Base-by-base conservation (phyloP, 2,329 filamentous ascomycete genomes). In the Pseudopyricularia javanii region DNA sequence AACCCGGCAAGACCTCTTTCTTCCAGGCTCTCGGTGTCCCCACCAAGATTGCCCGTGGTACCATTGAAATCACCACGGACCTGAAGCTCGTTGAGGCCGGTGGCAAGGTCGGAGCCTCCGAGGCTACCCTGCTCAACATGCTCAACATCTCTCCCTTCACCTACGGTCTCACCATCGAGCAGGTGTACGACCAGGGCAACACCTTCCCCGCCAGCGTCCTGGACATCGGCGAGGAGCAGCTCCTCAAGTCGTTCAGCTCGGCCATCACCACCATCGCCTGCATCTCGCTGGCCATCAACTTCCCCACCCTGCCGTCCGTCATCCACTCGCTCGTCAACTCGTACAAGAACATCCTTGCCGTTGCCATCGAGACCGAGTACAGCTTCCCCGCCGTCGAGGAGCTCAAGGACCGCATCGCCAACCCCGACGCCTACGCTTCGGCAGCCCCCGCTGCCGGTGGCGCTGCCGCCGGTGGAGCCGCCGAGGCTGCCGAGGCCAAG, bases 21-120 rank as follows among this genome's bases (percentile, higher is more conserved):
- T 98, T 98, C 91, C 93, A 98, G 86, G 93, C 93, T 68, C 93
- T 98, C 76, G 91, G 91, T 89, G 90, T 98, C 72, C 93, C 93
- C 71, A 98, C 93, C 83, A 98, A 98, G 90, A 98, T 98, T 78
- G 93, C 93, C 72, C 93, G 93, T 95, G 94, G 93, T 94, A 98
- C 93, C 78, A 98, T 98, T 78, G 93, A 98, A 88, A 98, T 98
- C 71, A 96, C 91, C 60, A 80, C 85, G 66, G 93, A 98, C 71
- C 81, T 98, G 66, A 97, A 96, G 88, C 88, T 98, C 73, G 86
- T 97, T 68, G 90, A 95, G 80, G 82, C 88, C 61, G 84, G 85
- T 64, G 79, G 54, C 80, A 97, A 95, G 83, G 94, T 98, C 80
- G 93, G 94, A 74, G 85, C 93, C 69, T 98, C 93, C 70, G 93